Percentiles rank a stretch among this genome's conserved stretches.
These are phyloP conservation scores for Euphorbia corollata DNA, from an alignment of 441 rosid genomes.

Conservation along the genomic window DNA sequence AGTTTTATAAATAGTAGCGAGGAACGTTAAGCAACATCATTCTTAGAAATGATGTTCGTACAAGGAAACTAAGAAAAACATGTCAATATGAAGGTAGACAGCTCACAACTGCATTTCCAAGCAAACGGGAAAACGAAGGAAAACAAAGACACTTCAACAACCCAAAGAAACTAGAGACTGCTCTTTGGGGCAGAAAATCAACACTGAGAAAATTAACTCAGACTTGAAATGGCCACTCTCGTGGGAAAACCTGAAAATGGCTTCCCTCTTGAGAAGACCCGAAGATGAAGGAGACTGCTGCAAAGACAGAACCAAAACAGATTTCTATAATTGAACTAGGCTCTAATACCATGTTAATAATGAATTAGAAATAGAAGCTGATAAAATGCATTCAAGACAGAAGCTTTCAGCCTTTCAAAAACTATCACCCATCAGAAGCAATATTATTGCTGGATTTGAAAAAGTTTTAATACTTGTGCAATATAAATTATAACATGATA, in stretches of 20 bases:
- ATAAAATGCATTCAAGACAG: conserved; percentile 1
- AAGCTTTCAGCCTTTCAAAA: not conserved
- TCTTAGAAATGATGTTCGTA: not conserved
- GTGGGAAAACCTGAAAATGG: not conserved
- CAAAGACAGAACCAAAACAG: not conserved
- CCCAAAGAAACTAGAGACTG: not conserved
- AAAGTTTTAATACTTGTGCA: not conserved
- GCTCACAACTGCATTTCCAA: not conserved
- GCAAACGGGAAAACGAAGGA: not conserved
- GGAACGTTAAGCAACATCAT: not conserved
- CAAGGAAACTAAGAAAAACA: not conserved
- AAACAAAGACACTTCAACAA: not conserved
- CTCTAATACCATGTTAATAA: not conserved
- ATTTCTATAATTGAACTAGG: not conserved
- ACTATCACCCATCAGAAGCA: not conserved
- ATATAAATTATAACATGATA: not conserved
- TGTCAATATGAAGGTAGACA: not conserved
- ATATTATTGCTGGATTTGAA: not conserved
- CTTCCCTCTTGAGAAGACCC: too few relatives aligned
- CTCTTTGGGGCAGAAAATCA: not conserved
- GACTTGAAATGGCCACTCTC: not conserved
- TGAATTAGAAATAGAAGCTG: not conserved
- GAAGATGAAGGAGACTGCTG: not conserved
- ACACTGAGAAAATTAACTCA: not conserved
- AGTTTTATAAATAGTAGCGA: not conserved